These are phyloP conservation scores for Neurospora intermedia DNA, from an alignment of 495 filamentous ascomycete genomes.

Conservation along the genomic window DNA sequence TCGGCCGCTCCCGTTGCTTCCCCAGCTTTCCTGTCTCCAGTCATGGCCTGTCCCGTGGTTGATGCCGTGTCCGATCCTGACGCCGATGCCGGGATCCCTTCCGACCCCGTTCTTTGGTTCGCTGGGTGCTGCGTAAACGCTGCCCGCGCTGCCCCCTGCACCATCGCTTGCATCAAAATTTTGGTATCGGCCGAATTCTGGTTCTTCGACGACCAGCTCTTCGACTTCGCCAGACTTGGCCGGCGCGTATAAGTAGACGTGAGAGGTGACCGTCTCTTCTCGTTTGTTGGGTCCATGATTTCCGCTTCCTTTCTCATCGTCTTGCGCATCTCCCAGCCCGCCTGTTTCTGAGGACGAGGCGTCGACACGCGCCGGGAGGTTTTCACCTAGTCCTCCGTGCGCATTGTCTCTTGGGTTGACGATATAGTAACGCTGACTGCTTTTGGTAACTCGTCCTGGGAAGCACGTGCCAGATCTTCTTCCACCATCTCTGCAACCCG, in stretches of 20 bases:
- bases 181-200: slow-evolving; percentile 1
- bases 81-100: neutral
- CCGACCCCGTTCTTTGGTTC: neutral
- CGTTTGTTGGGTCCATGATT: neutral
- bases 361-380: neutral
- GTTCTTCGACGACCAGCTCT: neutral
- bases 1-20: slow-evolving; percentile 4
- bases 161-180: slow-evolving; percentile 10
- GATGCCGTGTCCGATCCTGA: neutral
- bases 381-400: slow-evolving; percentile 4
- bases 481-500: neutral
- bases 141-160: slow-evolving; percentile 17
- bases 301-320: slow-evolving; percentile 12
- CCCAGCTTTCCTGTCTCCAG: neutral
- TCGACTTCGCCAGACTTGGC: neutral
- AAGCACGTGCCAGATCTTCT: neutral
- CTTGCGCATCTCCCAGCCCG: slow-evolving; percentile 15
- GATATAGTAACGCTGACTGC: slow-evolving; percentile 21
- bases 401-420: neutral
- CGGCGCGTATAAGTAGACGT: slow-evolving; percentile 15
- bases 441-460: slow-evolving; percentile 5
- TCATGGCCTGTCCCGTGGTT: neutral
- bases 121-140: slow-evolving; percentile 9
- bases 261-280: slow-evolving; percentile 7
- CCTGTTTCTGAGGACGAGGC: neutral